phyloP scores from a whole-genome alignment of 345 rosid genomes.

The Carallia pectinifolia region DNA sequence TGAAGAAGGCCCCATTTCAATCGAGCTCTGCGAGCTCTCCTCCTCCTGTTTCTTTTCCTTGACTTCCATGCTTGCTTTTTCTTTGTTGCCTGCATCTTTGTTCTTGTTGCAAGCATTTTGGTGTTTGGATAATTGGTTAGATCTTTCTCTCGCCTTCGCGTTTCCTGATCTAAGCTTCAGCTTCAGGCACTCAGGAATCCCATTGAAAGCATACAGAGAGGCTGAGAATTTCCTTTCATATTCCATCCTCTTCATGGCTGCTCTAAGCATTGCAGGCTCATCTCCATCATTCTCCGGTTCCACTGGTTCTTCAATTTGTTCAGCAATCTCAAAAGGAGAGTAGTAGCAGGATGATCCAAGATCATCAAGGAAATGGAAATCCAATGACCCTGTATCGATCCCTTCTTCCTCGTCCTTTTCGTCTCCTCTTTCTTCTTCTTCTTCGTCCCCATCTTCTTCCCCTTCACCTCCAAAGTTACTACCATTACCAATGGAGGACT shows the following conservation, averaged over 20 bases:
- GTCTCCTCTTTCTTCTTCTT: constrained; percentile 10
- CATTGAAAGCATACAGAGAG: constrained; percentile 62
- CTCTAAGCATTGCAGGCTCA: constrained; percentile 44
- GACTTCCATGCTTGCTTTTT: constrained; percentile 16
- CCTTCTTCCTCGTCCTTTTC: constrained; percentile 28
- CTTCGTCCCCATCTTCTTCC: constrained; percentile 18
- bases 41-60: constrained; percentile 22
- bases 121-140: constrained; percentile 34
- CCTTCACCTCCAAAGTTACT: constrained; percentile 17
- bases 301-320: constrained; percentile 42
- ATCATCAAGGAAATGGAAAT: constrained; percentile 50
- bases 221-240: constrained; percentile 65
- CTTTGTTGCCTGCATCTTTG: constrained; percentile 23
- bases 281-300: constrained; percentile 36
- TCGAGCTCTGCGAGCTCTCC: constrained; percentile 20
- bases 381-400: constrained; percentile 21
- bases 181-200: constrained; percentile 53
- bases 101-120: constrained; percentile 39
- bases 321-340: constrained; percentile 56
- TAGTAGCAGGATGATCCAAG: constrained; percentile 28
- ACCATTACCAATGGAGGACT: constrained; percentile 22
- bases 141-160: constrained; percentile 22
- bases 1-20: constrained; percentile 19
- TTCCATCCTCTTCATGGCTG: constrained; percentile 55
- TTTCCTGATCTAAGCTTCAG: constrained; percentile 35